These are phyloP conservation scores for Nissolia schottii DNA, from an alignment of 306 rosid genomes.

Conservation along the genomic window DNA sequence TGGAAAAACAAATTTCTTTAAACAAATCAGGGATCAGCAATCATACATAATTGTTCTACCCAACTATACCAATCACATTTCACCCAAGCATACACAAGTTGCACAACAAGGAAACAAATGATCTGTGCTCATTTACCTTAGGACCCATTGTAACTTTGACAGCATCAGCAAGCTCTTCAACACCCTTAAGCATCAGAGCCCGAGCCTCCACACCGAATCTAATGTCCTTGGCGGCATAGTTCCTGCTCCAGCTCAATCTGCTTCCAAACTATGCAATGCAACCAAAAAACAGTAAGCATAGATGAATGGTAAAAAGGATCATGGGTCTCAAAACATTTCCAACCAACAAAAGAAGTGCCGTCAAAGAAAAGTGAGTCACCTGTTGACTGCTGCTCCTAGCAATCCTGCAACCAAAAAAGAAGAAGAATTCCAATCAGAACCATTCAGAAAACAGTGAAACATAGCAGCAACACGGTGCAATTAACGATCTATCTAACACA, in stretches of 20 bases:
- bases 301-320: not conserved
- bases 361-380: slow-evolving; percentile 36
- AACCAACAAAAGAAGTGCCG: not conserved
- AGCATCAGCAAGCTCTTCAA: slow-evolving; percentile 96
- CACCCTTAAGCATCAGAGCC: slow-evolving; percentile 93
- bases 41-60: not conserved
- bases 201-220: slow-evolving; percentile 96
- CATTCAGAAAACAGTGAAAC: not conserved
- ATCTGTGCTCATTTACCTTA: slow-evolving; percentile 48
- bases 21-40: not conserved
- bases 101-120: not conserved
- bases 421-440: not conserved
- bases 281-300: not conserved
- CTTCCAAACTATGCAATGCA: slow-evolving; percentile 55
- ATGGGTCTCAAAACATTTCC: not conserved
- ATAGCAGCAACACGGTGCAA: not conserved
- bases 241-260: slow-evolving; percentile 74
- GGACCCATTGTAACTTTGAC: slow-evolving; percentile 99
- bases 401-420: slow-evolving; percentile 35
- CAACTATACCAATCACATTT: not conserved
- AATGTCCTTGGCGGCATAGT: slow-evolving; percentile 88
- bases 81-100: not conserved
- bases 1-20: not conserved
- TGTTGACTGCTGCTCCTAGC: slow-evolving; percentile 65
- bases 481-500: slow-evolving; percentile 22